Evolutionary conservation across 169 alveolate species (phyloP), one percentile per base, ranked within the genome.

Genomic region (Neospora caninum): DNA sequence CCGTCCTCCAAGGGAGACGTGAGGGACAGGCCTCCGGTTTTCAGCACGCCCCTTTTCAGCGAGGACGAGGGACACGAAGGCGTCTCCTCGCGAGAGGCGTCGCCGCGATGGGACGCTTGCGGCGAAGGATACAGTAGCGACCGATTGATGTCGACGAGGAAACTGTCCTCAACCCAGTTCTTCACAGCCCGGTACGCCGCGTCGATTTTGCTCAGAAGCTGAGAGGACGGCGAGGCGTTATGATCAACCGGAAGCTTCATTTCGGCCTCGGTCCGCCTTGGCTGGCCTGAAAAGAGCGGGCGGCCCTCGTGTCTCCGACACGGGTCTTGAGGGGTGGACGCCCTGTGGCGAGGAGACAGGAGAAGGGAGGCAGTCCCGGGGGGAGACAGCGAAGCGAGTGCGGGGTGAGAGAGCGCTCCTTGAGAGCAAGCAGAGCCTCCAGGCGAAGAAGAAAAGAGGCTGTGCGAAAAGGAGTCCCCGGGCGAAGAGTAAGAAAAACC

Each of bases 141-240:
- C 31, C 45, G 49, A 38, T 73, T n/a, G 84, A 73, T 73, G 45
- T 73, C 84, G 84, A 73, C 84, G 84, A 73, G 45, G 43, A 73
- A 73, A 43, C 84, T 73, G 49, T 73, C 49, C 22, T 73, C 84
- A 0, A 73, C 45, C 84, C 84, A 73, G 22, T 13, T 38, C 43
- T 73, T 73, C 45, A 73, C 49, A 25, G 84, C 84, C 25, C 45
- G 27, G 84, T 73, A 73, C 41, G 84, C 84, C 10, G 41, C 45
- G 45, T 73, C 84, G 22, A 73, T 36, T 73, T 73, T 73, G 45
- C 41, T 20, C 22, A 73, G 84, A 29, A 73, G 84, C 84, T 73
- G 84, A 34, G 84, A 73, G n/a, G 84, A 73, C 41, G 84, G 45
- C 22, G 84, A n/a, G 6, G 84, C 34, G 36, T 20, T 29, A 25